Evolutionary conservation across 345 rosid genomes (phyloP), one percentile per base, ranked within the genome.

Genomic region (Eutrema heterophyllum): DNA sequence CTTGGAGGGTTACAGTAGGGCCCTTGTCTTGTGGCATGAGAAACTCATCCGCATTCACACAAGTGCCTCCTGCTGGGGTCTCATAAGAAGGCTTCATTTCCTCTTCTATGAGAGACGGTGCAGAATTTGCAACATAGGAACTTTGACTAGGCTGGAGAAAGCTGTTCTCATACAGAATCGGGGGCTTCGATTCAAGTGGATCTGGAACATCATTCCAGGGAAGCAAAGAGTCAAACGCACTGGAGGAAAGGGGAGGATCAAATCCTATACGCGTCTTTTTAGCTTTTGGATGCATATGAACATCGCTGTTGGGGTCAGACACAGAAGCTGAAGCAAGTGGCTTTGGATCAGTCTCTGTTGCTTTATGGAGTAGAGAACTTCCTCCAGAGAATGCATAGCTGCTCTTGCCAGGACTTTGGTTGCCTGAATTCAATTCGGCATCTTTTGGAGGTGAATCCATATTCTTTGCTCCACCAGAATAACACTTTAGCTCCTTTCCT

Each of bases 201-300:
- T 85, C 82, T n/a, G 89, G 77, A 82, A 79, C 76, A 68, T 86
- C 87, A 49, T 52, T 58, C 97, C 96, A 87, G 11, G 85, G 73
- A 59, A 80, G 77, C 13, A 72, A 68, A 30, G 88, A 77, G 70
- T 78, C 84, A 73, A 85, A 78, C 6, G 82, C 77, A 18, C 74
- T 24, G 59, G 80, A 79, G 67, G 72, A 79, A 67, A 85, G 35
- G 35, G 88, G 75, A 57, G 54, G 79, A 50, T 82, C 83, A 29
- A 81, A 83, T 36, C 83, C 84, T 52, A 81, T 39, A 32, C 81
- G 81, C 3, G 86, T 75, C 75, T 60, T 80, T 73, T 79, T 80
- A 29, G 79, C 71, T 53, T 78, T 83, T 5, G 35, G 71, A 30
- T 80, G 79, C 53, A 76, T 61, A 16, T 43, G 29, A 67, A 76